Base-by-base conservation (phyloP, 495 filamentous ascomycete species). In the Pseudoneurospora amorphoporcata region DNA sequence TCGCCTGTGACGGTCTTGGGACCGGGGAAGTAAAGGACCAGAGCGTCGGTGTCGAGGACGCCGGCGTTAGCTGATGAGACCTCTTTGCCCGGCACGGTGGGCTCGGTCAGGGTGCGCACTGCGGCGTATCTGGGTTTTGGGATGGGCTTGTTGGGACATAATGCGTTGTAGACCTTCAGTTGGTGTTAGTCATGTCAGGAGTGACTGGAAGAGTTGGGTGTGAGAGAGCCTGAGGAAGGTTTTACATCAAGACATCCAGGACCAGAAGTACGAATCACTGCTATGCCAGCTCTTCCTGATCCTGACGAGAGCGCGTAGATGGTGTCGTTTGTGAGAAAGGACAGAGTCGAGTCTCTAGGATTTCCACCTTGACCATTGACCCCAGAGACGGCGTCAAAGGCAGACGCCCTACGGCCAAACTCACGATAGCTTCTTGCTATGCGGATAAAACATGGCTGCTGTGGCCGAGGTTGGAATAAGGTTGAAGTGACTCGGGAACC, bases 231-330 rank as follows among this genome's bases (percentile, higher is more conserved):
- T n/a, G n/a, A n/a, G 61, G 10, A 23, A 23, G 23, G 23, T 43
- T 87, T 79, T 86, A 94, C 91, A 75, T 87, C 84, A 69, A 87
- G 80, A 82, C 91, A 94, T 32, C 88, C 89, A 37, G 92, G 88
- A 0, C 95, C 95, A 19, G 95, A 98, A 32, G 97, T 85, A 40
- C 95, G 88, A 47, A 99, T 90, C 9, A 98, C 90, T 3, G 96
- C 96, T 79, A 99, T 97, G 39, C 94, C 95, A 39, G 94, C 93
- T 81, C 87, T 89, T 8, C 96, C 95, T 16, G 92, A 82, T 3
- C 92, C 92, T 10, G 95, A 97, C 0, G 95, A 97, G 4, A 98
- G 84, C 0, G 96, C 95, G 78, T 95, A 98, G 17, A 99, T 97
- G 4, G 95, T 98, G 47, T 86, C 85, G 76, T 84, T 75, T 45